These are phyloP conservation scores for Microbotryomycetes sp. DNA, from an alignment of 1,284 basidiomycete genomes.

Conservation along the genomic window DNA sequence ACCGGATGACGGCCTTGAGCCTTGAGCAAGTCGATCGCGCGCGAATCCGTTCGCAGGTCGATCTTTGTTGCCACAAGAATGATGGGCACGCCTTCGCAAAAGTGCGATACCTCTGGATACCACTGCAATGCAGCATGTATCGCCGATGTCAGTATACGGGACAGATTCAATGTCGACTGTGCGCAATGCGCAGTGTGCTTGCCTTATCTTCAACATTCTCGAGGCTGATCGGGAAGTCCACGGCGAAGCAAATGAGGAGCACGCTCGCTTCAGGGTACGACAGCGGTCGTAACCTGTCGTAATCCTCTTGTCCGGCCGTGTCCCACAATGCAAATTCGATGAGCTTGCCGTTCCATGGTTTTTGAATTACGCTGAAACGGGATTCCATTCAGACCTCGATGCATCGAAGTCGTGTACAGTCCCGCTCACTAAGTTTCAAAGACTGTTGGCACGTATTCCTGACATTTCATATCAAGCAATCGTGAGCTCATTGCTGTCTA, in stretches of 20 bases:
- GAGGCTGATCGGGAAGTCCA: constrained; percentile 84
- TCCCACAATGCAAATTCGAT: constrained; percentile 91
- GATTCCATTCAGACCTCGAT: neutral
- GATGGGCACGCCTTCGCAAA: constrained; percentile 77
- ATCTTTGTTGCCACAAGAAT: constrained; percentile 91
- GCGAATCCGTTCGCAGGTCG: constrained; percentile 69
- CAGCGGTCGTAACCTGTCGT: constrained; percentile 49
- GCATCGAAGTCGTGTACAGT: neutral
- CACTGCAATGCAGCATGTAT: constrained; percentile 55
- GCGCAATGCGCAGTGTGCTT: too few relatives aligned
- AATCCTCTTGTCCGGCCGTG: constrained; percentile 83
- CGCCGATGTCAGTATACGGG: neutral
- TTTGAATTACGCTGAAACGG: constrained; percentile 33
- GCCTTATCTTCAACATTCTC: constrained; percentile 97
- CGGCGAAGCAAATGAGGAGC: constrained; percentile 86
- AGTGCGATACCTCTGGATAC: constrained; percentile 90
- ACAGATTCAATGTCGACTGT: neutral
- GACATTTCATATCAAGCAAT: constrained; percentile 8
- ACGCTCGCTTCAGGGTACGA: constrained; percentile 88
- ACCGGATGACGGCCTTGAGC: constrained; percentile 76
- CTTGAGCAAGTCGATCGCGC: constrained; percentile 69
- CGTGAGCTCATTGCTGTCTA: neutral
- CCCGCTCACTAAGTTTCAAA: constrained; percentile 56
- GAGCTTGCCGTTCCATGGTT: constrained; percentile 78
- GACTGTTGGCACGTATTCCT: constrained; percentile 89